These are phyloP conservation scores for Besnoitia besnoiti DNA, from an alignment of 169 alveolate species.

Conservation along the genomic window DNA sequence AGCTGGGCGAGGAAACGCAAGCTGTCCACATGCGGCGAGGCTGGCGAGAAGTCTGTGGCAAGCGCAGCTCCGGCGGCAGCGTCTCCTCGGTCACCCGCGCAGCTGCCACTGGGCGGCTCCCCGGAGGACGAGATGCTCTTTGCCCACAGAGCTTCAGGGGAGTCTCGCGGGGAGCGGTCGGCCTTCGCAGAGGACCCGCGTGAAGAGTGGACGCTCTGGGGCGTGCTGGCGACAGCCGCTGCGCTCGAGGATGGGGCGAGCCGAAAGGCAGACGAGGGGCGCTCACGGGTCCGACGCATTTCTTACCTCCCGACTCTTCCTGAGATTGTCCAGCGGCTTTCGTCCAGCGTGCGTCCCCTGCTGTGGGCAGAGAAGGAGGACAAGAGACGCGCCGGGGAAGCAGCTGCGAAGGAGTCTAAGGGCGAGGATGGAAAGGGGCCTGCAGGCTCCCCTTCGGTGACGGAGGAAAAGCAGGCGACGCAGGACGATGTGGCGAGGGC, in stretches of 20 bases:
- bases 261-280: background rate
- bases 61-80: background rate
- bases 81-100: background rate
- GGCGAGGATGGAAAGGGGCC: background rate
- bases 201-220: background rate
- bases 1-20: background rate
- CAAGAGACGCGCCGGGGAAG: background rate
- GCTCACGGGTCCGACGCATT: background rate
- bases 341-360: background rate
- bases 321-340: background rate
- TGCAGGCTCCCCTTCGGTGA: background rate
- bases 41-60: background rate
- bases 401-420: no score
- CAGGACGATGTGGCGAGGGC: background rate
- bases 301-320: background rate
- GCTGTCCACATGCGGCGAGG: background rate
- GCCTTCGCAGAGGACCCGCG: background rate
- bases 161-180: background rate
- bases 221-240: background rate
- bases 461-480: background rate
- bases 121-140: background rate
- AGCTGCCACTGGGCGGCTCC: background rate
- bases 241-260: background rate
- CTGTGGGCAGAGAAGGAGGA: background rate
- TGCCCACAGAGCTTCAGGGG: no score